Evolutionary conservation across 805 yeast species (phyloP).

Genomic region (Cyberlindnera euphorbiiphila): DNA sequence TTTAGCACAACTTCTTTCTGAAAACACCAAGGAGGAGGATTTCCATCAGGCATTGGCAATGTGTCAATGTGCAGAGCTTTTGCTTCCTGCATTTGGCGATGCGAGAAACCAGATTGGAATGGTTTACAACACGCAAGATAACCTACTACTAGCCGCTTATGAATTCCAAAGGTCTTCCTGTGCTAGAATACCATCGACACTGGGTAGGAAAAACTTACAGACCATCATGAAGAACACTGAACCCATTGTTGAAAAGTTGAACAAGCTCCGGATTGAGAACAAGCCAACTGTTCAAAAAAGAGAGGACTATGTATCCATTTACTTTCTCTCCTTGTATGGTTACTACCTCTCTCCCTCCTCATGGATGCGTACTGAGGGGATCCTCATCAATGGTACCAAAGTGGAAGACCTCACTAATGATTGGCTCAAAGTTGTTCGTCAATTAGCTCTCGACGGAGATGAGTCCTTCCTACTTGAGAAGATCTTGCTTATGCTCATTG

Average conservation of each 20-base stretch:
- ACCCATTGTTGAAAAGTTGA: slow-evolving; percentile 27
- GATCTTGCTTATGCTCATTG: slow-evolving; percentile 35
- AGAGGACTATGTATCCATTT: slow-evolving; percentile 14
- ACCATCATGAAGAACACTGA: slow-evolving; percentile 31
- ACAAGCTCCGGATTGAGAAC: slow-evolving; percentile 21
- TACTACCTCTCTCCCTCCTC: slow-evolving; percentile 40
- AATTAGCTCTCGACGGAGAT: slow-evolving; percentile 13
- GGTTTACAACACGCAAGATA: slow-evolving; percentile 38
- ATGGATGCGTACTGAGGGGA: slow-evolving; percentile 32
- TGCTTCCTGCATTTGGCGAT: slow-evolving; percentile 67
- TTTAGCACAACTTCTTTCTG: slow-evolving; percentile 27
- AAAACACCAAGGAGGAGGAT: slow-evolving; percentile 38
- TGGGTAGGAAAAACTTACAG: slow-evolving; percentile 37
- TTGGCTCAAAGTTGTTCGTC: slow-evolving; percentile 27
- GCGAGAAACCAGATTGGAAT: slow-evolving; percentile 60
- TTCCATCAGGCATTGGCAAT: slow-evolving; percentile 42
- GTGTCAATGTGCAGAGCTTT: slow-evolving; percentile 49
- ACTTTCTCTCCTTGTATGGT: slow-evolving; percentile 37
- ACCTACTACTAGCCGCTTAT: slow-evolving; percentile 30
- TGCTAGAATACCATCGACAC: slow-evolving; percentile 37
- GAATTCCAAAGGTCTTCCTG: slow-evolving; percentile 44
- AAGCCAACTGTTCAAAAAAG: slow-evolving; percentile 14
- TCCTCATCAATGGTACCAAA: slow-evolving; percentile 30
- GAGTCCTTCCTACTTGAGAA: slow-evolving; percentile 26
- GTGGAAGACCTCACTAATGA: slow-evolving; percentile 31